Base-by-base conservation (phyloP, 2,329 filamentous ascomycete genomes). In the Alternaria sp. region DNA sequence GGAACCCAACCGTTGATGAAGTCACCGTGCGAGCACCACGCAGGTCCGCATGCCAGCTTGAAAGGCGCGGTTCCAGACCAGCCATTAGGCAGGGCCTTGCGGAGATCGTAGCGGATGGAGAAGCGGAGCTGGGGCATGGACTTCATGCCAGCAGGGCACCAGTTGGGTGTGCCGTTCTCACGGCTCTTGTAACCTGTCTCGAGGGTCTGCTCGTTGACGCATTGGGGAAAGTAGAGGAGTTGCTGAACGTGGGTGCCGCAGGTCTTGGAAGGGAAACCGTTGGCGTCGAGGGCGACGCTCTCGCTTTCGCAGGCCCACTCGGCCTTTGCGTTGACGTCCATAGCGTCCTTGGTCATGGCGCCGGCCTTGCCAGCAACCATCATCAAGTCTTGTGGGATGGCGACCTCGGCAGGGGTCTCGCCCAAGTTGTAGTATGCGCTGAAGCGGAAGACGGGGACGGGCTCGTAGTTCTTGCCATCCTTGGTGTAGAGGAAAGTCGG, bases 1-100 rank as follows among this genome's bases (percentile, higher is more conserved):
- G 69, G 67, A 2, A 79, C 72, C 82, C 82, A 84, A 1, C 74
- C 82, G 40, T 83, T 83, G 69, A 84, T 82, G 53, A 84, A 84
- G 64, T 84, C 82, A 4, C 82, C 81, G 64, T 84, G 82, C 3
- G 72, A 75, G 75, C 79, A 81, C 66, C 74, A 83, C 0, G 78
- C 77, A n/a, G 69, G 48, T 6, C 74, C 74, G 57, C 78, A 82
- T 0, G 82, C 75, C 0, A 83, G 76, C 72, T 82, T 78, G 22
- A 84, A 64, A 0, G 82, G 83, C 1, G 82, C 77, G 0, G 71
- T 73, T 43, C 82, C 82, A 36, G 62, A 74, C 82, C 82, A 84
- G 20, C 82, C 82, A 44, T 80, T 72, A 3, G 82, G 80, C 4
- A 84, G 66, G 1, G 71, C 72, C 46, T 79, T 79, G 57, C 81